Percentiles rank a stretch among this genome's conserved stretches.
phyloP scores from a whole-genome alignment of 148 eudicot genomes.

The Diospyros lotus region DNA sequence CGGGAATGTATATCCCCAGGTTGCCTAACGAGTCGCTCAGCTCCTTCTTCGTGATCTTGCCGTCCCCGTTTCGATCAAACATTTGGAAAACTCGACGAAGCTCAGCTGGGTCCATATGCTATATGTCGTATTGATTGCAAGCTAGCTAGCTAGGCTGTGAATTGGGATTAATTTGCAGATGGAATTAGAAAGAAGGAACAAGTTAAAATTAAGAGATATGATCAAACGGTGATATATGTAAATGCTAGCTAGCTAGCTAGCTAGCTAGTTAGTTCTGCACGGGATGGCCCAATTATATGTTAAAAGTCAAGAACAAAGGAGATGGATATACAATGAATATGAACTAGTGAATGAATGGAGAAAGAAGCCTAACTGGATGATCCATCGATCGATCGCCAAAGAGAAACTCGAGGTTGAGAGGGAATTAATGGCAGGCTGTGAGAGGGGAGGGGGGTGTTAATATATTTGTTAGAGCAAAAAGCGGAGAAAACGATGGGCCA shows the following conservation, averaged over 20 bases:
- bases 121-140: not conserved
- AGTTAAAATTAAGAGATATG: too few species aligned
- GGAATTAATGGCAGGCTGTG: not conserved
- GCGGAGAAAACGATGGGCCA: constrained; percentile 1
- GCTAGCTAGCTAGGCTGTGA: not conserved
- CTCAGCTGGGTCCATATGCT: constrained; percentile 24
- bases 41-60: constrained; percentile 29
- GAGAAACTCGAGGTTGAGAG: not conserved
- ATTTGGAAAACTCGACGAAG: constrained; percentile 29
- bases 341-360: not conserved
- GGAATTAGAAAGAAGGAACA: too few species aligned
- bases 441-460: not conserved
- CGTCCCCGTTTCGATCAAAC: constrained; percentile 37
- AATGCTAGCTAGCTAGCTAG: not conserved
- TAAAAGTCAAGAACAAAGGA: too few species aligned
- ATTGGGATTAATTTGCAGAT: not conserved
- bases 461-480: not conserved
- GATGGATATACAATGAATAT: too few species aligned
- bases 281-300: too few species aligned
- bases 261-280: not conserved
- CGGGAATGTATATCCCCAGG: constrained; percentile 31
- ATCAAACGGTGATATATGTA: too few species aligned
- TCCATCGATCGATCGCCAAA: not conserved
- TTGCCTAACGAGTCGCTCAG: constrained; percentile 31
- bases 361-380: not conserved